Conservation (phyloP, 129 eudicot species). For the Arctium lappa region DNA sequence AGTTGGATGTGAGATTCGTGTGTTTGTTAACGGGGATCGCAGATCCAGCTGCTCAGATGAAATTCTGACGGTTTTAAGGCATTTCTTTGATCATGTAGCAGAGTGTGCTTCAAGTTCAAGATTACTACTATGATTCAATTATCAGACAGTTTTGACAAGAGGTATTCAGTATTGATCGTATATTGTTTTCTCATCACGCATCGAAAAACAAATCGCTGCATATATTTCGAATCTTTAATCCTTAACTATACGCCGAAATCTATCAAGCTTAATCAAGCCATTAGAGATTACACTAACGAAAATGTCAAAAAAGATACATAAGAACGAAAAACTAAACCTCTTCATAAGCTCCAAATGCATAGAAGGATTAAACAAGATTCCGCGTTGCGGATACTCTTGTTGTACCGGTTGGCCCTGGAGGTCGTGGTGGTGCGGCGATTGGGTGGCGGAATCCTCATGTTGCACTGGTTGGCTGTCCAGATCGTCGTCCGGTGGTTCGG, state of each 20-base stretch:
- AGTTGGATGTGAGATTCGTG: slow-evolving; percentile 42
- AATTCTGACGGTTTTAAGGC: slow-evolving; percentile 37
- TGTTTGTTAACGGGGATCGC: slow-evolving; percentile 55
- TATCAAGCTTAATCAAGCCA: slow-evolving; percentile 6
- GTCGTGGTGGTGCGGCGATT: too few relatives aligned
- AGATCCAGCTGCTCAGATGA: slow-evolving; percentile 31
- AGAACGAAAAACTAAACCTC: slow-evolving; percentile 9
- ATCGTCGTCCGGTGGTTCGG: too few relatives aligned
- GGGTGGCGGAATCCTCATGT: too few relatives aligned
- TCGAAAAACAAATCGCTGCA: neutral
- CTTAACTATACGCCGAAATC: slow-evolving; percentile 7
- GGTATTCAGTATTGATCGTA: neutral
- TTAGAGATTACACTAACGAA: slow-evolving; percentile 5
- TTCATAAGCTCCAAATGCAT: slow-evolving; percentile 9
- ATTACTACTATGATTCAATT: neutral
- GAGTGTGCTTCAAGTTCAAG: slow-evolving; percentile 13
- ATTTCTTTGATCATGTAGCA: slow-evolving; percentile 36
- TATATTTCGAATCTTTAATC: neutral
- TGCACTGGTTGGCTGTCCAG: too few relatives aligned
- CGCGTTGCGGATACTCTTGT: too few relatives aligned
- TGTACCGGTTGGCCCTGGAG: too few relatives aligned
- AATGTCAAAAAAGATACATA: neutral
- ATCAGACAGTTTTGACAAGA: neutral
- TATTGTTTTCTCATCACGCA: neutral
- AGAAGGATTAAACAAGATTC: slow-evolving; percentile 14